phyloP scores from a whole-genome alignment of 2,329 filamentous ascomycete genomes.

The Fusarium heterosporum region DNA sequence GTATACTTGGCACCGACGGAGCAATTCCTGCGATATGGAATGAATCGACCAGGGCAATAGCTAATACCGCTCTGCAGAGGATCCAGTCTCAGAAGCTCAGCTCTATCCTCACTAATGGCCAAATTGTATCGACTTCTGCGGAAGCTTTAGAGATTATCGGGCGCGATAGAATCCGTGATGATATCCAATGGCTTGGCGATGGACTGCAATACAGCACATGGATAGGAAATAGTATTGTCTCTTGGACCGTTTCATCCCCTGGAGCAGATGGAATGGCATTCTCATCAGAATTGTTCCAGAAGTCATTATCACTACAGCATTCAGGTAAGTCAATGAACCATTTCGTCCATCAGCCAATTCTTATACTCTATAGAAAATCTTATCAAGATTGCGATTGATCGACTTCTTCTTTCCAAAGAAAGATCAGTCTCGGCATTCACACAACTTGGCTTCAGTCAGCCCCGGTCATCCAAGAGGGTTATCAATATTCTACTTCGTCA shows the following conservation, averaged over 20 bases:
- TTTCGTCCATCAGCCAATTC: not conserved
- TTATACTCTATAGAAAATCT: slow-evolving; percentile 54
- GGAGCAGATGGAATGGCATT: slow-evolving; percentile 55
- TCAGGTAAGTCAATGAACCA: slow-evolving; percentile 62
- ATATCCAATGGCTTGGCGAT: slow-evolving; percentile 70
- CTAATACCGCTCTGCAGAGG: slow-evolving; percentile 46
- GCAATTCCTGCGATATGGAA: slow-evolving; percentile 56
- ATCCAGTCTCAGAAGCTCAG: slow-evolving; percentile 54
- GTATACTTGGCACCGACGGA: slow-evolving; percentile 55
- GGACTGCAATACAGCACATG: slow-evolving; percentile 75
- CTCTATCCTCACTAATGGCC: slow-evolving; percentile 61
- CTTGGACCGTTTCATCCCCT: slow-evolving; percentile 53
- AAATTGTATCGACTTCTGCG: slow-evolving; percentile 62
- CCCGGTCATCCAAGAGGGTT: slow-evolving; percentile 45
- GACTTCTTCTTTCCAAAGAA: slow-evolving; percentile 53
- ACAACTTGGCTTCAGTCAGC: slow-evolving; percentile 48
- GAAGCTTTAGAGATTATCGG: slow-evolving; percentile 66
- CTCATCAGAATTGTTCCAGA: slow-evolving; percentile 63
- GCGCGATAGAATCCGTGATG: slow-evolving; percentile 43
- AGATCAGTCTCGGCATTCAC: slow-evolving; percentile 44
- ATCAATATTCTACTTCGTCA: slow-evolving; percentile 51
- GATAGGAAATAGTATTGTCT: slow-evolving; percentile 74
- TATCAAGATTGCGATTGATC: slow-evolving; percentile 51
- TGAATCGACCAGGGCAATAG: slow-evolving; percentile 44
- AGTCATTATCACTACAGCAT: slow-evolving; percentile 78